Evolutionary conservation across 2,329 filamentous ascomycete species (phyloP).

Genomic region (Pseudocercospora pini-densiflorae): DNA sequence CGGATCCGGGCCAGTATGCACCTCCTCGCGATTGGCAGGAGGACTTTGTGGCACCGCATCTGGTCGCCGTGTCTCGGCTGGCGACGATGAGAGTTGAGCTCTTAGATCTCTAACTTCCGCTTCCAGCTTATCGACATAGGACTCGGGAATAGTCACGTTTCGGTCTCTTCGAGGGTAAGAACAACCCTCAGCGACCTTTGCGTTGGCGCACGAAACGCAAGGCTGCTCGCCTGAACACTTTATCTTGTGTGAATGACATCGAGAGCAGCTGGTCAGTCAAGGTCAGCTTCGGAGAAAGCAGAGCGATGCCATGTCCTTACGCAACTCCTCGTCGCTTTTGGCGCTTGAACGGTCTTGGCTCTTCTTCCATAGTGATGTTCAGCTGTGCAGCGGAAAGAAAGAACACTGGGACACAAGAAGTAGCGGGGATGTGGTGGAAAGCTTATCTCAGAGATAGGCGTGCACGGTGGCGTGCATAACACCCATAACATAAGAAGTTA

Average conservation of each 20-base stretch:
- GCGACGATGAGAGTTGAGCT: conserved; percentile 5
- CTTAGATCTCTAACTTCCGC: conserved; percentile 27
- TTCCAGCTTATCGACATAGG: conserved; percentile 32
- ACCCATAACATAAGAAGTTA: not conserved
- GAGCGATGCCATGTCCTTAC: not conserved
- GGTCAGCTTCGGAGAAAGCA: not conserved
- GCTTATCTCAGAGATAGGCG: conserved; percentile 3
- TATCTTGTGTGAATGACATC: conserved; percentile 36
- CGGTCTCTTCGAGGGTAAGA: conserved; percentile 31
- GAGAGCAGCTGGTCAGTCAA: conserved; percentile 26
- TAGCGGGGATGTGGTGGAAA: not conserved
- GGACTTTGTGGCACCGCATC: conserved; percentile 11
- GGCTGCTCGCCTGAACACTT: conserved; percentile 36
- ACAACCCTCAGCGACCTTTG: conserved; percentile 27
- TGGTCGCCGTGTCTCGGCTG: conserved; percentile 7
- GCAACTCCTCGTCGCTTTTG: conserved; percentile 25
- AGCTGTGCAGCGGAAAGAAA: not conserved
- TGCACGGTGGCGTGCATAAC: not conserved
- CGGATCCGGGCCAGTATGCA: conserved; percentile 16
- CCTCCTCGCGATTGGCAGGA: not conserved
- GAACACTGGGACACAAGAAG: not conserved
- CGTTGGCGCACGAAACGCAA: conserved; percentile 29
- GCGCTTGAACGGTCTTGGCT: conserved; percentile 17
- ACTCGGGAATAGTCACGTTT: conserved; percentile 32
- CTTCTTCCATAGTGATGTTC: not conserved